Conservation (phyloP, 306 rosid species). For the Argentina anserina region DNA sequence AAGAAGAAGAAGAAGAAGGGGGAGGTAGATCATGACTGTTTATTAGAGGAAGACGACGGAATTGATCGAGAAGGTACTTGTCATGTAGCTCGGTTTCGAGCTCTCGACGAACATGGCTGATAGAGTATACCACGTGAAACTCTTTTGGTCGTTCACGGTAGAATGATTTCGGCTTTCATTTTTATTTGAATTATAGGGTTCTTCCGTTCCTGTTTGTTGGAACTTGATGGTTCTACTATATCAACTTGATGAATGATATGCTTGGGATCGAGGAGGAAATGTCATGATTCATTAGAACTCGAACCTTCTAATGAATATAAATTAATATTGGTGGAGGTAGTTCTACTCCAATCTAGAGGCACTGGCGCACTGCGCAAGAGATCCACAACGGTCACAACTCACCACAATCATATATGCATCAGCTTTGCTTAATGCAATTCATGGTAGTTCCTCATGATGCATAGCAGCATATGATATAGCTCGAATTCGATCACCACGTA, state of each 20-base stretch:
- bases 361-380: no score
- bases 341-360: no score
- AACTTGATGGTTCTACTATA: background rate
- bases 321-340: no score
- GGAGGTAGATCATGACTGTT: constrained; percentile 19
- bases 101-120: constrained; percentile 36
- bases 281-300: no score
- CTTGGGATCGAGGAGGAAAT: background rate
- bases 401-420: no score
- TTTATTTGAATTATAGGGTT: background rate
- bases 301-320: no score
- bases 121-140: constrained; percentile 31
- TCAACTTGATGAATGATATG: background rate
- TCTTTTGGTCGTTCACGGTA: background rate
- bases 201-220: background rate
- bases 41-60: constrained; percentile 19
- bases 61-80: constrained; percentile 19
- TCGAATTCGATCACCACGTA: no score
- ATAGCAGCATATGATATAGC: no score
- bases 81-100: constrained; percentile 25
- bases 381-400: no score
- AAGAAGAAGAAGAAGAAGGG: constrained; percentile 6
- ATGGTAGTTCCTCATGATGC: no score
- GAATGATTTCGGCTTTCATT: background rate
- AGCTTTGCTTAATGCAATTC: no score